These are phyloP conservation scores for Penicillium sp. DNA, from an alignment of 2,329 filamentous ascomycete species.

Conservation along the genomic window DNA sequence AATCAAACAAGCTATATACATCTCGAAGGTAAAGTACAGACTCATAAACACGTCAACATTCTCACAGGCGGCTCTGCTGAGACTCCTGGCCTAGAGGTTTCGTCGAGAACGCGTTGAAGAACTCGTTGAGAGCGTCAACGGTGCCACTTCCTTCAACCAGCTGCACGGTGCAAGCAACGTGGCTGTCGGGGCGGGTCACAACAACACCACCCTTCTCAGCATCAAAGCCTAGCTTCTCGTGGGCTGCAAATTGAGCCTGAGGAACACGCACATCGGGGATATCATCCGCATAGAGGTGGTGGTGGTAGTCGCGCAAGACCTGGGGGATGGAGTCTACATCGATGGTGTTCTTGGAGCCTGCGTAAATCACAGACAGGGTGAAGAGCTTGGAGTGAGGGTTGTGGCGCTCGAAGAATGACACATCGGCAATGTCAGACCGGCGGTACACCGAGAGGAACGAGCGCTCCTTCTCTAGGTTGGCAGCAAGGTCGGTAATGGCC, in stretches of 20 bases:
- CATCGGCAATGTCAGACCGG: constrained; percentile 59
- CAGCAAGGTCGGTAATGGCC: constrained; percentile 70
- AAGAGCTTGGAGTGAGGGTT: constrained; percentile 84
- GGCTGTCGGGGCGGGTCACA: constrained; percentile 82
- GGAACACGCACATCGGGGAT: constrained; percentile 70
- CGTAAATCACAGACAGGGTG: constrained; percentile 74
- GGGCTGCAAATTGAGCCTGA: constrained; percentile 69
- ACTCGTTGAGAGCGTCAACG: constrained; percentile 76
- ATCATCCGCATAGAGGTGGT: constrained; percentile 86
- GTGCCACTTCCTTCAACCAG: constrained; percentile 76
- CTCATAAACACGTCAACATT: constrained; percentile 7
- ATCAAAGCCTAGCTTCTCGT: constrained; percentile 82
- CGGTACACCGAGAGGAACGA: constrained; percentile 72
- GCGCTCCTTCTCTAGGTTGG: constrained; percentile 61
- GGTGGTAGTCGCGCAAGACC: constrained; percentile 70
- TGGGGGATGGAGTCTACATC: constrained; percentile 73
- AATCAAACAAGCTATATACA: constrained; percentile 24
- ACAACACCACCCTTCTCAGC: constrained; percentile 74
- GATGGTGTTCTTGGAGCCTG: constrained; percentile 64
- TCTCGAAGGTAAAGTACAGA: constrained; percentile 18
- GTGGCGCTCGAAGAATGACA: constrained; percentile 76
- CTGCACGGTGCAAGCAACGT: constrained; percentile 73
- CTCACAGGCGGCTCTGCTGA: constrained; percentile 38
- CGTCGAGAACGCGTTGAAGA: constrained; percentile 72
- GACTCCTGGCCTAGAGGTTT: constrained; percentile 49